A percentile compares a stretch with the other conserved stretches of the same genome.
These are phyloP conservation scores for Eurotiales sp. DNA, from an alignment of 2,329 filamentous ascomycete genomes.

Conservation along the genomic window DNA sequence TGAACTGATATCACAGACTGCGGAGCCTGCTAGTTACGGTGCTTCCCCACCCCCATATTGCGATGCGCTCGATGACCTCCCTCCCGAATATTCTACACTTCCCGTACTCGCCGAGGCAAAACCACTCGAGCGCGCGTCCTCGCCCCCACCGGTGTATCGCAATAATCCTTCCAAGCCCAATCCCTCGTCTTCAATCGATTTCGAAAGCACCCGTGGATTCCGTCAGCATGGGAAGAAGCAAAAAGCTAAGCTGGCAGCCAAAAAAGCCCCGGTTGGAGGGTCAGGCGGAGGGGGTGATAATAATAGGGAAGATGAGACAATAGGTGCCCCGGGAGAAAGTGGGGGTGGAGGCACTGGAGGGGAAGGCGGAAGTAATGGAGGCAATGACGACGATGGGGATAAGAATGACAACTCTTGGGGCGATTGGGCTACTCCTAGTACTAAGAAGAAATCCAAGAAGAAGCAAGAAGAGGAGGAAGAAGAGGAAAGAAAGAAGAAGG, in stretches of 20 bases:
- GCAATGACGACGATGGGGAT: conserved; percentile 32
- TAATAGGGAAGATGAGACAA: conserved; percentile 28
- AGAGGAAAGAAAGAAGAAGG: conserved; percentile 20
- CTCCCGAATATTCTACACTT: conserved; percentile 30
- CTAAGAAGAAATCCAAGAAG: conserved; percentile 30
- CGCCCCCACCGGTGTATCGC: conserved; percentile 7
- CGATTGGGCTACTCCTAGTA: conserved; percentile 30
- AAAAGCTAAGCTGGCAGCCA: conserved; percentile 24
- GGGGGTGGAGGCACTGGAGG: conserved; percentile 27
- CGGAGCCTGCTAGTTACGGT: conserved; percentile 20
- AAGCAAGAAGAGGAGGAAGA: conserved; percentile 29
- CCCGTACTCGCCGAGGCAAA: conserved; percentile 26
- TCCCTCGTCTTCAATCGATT: conserved; percentile 14
- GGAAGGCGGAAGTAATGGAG: conserved; percentile 27
- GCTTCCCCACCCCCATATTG: conserved; percentile 30
- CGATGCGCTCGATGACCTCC: conserved; percentile 30
- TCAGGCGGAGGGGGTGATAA: conserved; percentile 28
- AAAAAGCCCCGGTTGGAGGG: conserved; percentile 12
- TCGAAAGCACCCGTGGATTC: conserved; percentile 19
- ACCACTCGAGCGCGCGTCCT: conserved; percentile 10
- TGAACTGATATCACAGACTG: conserved; percentile 8
- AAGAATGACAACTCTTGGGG: conserved; percentile 42
- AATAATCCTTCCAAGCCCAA: conserved; percentile 15
- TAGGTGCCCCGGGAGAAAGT: conserved; percentile 27
- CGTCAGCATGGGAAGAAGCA: conserved; percentile 31